Percentiles rank a stretch among this genome's conserved stretches.
These are phyloP conservation scores for Petunia axillaris DNA, from an alignment of 257 asterid genomes.

Conservation along the genomic window DNA sequence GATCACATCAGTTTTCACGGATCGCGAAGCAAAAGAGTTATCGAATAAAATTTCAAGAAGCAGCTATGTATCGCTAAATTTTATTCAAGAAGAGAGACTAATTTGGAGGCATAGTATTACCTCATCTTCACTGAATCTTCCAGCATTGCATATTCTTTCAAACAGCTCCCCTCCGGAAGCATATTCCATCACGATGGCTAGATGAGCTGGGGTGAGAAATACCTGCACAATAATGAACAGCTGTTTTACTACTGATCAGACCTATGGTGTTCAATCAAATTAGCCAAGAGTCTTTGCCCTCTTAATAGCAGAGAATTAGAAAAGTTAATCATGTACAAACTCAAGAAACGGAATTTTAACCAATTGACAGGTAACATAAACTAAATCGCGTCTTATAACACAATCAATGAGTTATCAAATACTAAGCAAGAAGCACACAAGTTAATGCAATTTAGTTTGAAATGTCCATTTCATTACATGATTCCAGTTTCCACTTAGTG, in stretches of 20 bases:
- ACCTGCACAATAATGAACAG: conserved; percentile 39
- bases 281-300: not conserved
- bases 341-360: not conserved
- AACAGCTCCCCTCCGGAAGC: conserved; percentile 59
- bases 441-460: conserved; percentile 12
- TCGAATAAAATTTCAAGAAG: not conserved
- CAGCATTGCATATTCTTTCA: conserved; percentile 54
- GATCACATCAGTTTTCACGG: not conserved
- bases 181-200: conserved; percentile 61
- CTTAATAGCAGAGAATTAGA: not conserved
- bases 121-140: conserved; percentile 63
- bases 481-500: conserved; percentile 4
- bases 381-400: not conserved
- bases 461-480: not conserved
- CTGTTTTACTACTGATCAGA: not conserved
- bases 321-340: not conserved
- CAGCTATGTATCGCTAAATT: not conserved
- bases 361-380: not conserved
- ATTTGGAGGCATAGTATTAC: conserved; percentile 26
- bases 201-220: conserved; percentile 56
- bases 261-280: not conserved
- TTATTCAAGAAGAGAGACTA: not conserved
- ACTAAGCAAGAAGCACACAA: not conserved
- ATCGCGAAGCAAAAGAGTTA: not conserved
- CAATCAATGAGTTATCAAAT: not conserved